Conservation (phyloP, 1,284 basidiomycete genomes). For the Butyriboletus appendiculatus region DNA sequence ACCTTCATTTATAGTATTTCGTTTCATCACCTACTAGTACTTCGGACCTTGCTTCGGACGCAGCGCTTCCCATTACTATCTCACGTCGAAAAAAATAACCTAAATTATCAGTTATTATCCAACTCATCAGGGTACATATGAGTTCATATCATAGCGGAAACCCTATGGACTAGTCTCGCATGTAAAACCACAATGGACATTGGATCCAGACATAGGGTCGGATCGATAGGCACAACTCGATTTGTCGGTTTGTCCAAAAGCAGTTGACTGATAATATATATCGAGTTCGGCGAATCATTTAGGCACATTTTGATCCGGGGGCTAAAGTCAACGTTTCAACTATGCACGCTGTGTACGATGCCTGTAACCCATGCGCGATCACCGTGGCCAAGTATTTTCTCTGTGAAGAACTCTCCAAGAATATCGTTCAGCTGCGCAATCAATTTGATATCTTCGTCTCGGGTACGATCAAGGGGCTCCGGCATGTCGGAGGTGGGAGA, state of each 20-base stretch:
- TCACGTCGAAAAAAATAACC: background rate
- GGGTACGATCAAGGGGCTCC: slow-evolving; percentile 50
- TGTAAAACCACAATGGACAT: background rate
- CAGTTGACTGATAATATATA: background rate
- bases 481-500: slow-evolving; percentile 56
- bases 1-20: background rate
- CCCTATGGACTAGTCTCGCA: background rate
- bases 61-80: background rate
- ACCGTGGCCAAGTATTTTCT: slow-evolving; percentile 42
- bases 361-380: slow-evolving; percentile 64
- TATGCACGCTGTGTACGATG: slow-evolving; percentile 43
- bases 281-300: background rate
- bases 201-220: background rate
- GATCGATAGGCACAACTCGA: background rate
- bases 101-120: background rate
- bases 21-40: background rate
- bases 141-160: background rate
- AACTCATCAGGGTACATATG: background rate
- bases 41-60: too few relatives aligned
- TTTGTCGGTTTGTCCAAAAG: background rate
- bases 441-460: slow-evolving; percentile 48
- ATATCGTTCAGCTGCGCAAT: slow-evolving; percentile 50
- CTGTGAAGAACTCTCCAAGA: slow-evolving; percentile 64
- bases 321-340: slow-evolving; percentile 6
- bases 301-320: background rate